phyloP scores from a whole-genome alignment of 345 rosid species.

The Ailanthus altissimus region DNA sequence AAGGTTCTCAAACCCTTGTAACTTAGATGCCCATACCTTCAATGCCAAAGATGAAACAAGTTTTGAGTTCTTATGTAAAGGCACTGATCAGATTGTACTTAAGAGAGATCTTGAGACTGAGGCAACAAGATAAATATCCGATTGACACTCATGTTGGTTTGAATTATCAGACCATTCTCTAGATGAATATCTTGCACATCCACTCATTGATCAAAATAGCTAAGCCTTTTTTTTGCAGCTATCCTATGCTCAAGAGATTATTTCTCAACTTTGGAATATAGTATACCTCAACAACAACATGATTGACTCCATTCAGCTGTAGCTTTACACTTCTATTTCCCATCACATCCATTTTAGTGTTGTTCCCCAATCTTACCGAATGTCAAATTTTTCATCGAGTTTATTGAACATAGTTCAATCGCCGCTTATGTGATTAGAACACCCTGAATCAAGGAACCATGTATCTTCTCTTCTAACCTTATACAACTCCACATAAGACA shows the following conservation, averaged over 20 bases:
- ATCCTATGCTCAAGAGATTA: conserved; percentile 22
- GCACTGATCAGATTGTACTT: conserved; percentile 16
- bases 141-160: conserved; percentile 8
- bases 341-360: conserved; percentile 10
- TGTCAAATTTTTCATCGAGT: conserved; percentile 10
- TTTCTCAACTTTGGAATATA: conserved; percentile 15
- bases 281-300: conserved; percentile 11
- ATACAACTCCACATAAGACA: conserved; percentile 8
- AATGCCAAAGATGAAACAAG: conserved; percentile 1
- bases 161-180: not conserved
- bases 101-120: conserved; percentile 14
- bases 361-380: conserved; percentile 7
- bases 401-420: not conserved
- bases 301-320: not conserved
- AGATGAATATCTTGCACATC: conserved; percentile 10
- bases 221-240: conserved; percentile 19
- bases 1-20: conserved; percentile 19
- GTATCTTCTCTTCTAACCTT: not conserved
- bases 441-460: conserved; percentile 15
- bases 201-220: conserved; percentile 6
- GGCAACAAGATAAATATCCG: conserved; percentile 11
- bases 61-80: conserved; percentile 7
- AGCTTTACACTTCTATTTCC: conserved; percentile 15
- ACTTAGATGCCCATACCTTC: conserved; percentile 1
- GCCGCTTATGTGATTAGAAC: conserved; percentile 6